Conservation (phyloP, 1,284 basidiomycete species). For the Caloboletus firmus region DNA sequence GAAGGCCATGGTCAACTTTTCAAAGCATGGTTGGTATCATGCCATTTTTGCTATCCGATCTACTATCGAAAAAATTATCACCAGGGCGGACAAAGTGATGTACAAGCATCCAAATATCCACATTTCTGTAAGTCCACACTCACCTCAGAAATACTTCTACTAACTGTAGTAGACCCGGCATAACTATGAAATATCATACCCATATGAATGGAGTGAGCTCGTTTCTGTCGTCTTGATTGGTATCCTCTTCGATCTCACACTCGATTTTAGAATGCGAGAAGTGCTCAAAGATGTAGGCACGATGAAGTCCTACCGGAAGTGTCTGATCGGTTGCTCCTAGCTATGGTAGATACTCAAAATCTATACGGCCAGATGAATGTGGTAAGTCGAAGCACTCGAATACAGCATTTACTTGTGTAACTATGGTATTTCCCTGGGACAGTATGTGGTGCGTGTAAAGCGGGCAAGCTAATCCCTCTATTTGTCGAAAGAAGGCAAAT, state of each 20-base stretch:
- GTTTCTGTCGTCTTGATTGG: neutral
- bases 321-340: conserved; percentile 38
- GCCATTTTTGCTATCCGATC: neutral
- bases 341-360: conserved; percentile 76
- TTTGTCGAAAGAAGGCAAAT: conserved; percentile 43
- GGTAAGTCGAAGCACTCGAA: conserved; percentile 41
- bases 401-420: neutral
- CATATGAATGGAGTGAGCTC: conserved; percentile 72
- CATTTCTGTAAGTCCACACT: conserved; percentile 56
- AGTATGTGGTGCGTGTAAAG: conserved; percentile 53
- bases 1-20: conserved; percentile 71
- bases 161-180: conserved; percentile 58
- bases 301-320: neutral
- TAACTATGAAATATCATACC: conserved; percentile 74
- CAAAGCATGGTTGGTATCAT: conserved; percentile 59
- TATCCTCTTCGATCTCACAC: neutral
- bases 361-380: conserved; percentile 67
- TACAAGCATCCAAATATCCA: conserved; percentile 60
- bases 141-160: neutral
- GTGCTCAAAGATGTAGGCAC: conserved; percentile 63
- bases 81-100: conserved; percentile 68
- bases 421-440: neutral
- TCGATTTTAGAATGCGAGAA: conserved; percentile 54
- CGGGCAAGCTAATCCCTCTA: conserved; percentile 55
- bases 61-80: neutral